Percentiles rank a stretch among this genome's conserved stretches.
Evolutionary conservation across 1,284 basidiomycete genomes (phyloP).

Genomic region (Apiotrichum montevideense): DNA sequence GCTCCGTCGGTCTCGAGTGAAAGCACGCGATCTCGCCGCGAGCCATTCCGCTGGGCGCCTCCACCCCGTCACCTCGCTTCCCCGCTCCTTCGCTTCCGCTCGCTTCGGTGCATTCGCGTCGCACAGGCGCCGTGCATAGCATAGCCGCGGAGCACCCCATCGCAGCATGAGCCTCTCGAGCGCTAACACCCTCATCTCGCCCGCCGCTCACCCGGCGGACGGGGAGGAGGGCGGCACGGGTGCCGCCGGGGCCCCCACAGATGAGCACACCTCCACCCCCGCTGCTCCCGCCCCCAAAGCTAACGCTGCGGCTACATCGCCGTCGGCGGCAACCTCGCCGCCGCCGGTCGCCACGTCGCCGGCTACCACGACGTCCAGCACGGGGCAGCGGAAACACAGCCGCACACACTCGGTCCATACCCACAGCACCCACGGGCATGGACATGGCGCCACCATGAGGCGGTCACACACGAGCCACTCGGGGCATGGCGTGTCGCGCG

Average conservation of each 20-base stretch:
- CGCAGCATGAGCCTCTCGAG: conserved; percentile 34
- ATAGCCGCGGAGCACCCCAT: not conserved
- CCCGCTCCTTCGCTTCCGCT: too few relatives aligned
- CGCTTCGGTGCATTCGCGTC: too few relatives aligned
- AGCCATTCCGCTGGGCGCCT: too few relatives aligned
- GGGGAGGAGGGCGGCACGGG: not conserved
- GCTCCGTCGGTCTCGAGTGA: too few relatives aligned
- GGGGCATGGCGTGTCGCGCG: conserved; percentile 6
- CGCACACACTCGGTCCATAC: conserved; percentile 3
- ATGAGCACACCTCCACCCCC: too few relatives aligned
- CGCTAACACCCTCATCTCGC: conserved; percentile 38
- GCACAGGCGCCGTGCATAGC: too few relatives aligned
- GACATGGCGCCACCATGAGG: not conserved
- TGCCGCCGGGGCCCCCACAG: not conserved
- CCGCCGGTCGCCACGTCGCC: not conserved
- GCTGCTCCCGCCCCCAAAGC: not conserved
- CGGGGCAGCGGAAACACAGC: conserved; percentile 2
- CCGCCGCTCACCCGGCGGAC: conserved; percentile 4
- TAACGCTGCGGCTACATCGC: not conserved
- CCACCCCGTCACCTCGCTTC: too few relatives aligned
- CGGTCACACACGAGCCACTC: conserved; percentile 6
- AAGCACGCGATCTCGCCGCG: too few relatives aligned
- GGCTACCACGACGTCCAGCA: not conserved
- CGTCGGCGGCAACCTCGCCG: not conserved
- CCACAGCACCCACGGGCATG: conserved; percentile 5